Evolutionary conservation across 2,329 filamentous ascomycete genomes (phyloP).

Genomic region (Nothophoma quercina): DNA sequence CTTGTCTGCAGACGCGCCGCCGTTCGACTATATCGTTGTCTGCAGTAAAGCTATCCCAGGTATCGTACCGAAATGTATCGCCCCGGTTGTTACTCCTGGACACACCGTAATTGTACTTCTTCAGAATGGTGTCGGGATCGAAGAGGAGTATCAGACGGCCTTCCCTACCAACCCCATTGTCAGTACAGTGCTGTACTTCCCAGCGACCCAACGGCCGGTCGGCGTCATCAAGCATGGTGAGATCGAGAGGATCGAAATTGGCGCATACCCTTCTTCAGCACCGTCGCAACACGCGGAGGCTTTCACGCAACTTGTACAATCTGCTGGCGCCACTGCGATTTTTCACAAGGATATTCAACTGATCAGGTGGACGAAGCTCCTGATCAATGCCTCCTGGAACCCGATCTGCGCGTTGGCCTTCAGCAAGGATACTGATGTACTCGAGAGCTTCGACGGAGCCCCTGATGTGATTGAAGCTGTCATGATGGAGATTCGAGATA

Average conservation of each 20-base stretch:
- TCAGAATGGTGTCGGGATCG: conserved; percentile 69
- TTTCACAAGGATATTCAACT: conserved; percentile 63
- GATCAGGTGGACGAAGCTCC: conserved; percentile 67
- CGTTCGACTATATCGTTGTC: conserved; percentile 59
- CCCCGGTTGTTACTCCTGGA: conserved; percentile 48
- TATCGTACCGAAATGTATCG: conserved; percentile 47
- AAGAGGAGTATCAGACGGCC: conserved; percentile 59
- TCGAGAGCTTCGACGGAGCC: conserved; percentile 52
- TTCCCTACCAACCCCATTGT: conserved; percentile 64
- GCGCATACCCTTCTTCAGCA: conserved; percentile 55
- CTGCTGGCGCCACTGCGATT: conserved; percentile 57
- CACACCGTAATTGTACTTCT: conserved; percentile 65
- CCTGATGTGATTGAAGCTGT: conserved; percentile 49
- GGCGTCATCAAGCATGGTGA: conserved; percentile 58
- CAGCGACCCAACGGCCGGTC: conserved; percentile 58
- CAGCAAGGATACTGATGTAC: conserved; percentile 61
- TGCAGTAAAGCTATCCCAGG: conserved; percentile 57
- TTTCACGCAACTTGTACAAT: conserved; percentile 54
- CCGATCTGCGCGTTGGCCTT: conserved; percentile 65
- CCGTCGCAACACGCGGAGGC: conserved; percentile 21
- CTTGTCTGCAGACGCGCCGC: conserved; percentile 22
- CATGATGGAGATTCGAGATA: conserved; percentile 56
- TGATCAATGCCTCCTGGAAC: conserved; percentile 69
- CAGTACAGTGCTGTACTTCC: conserved; percentile 64
- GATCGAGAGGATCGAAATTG: conserved; percentile 59